Conservation (phyloP, 805 yeast genomes). For the Candida sithepensis region DNA sequence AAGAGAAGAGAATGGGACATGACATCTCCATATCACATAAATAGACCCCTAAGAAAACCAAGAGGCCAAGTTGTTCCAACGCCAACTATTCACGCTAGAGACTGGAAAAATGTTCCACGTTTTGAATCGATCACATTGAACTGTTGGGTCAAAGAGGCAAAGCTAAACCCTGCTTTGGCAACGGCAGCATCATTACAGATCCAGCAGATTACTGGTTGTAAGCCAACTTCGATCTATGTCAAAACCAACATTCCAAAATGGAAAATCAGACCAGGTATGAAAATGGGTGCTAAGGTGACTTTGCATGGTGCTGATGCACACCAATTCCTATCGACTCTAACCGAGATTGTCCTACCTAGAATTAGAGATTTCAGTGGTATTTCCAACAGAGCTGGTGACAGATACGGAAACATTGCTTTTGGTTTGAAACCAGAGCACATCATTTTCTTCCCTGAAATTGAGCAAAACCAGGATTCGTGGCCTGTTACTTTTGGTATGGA, state of each 20-base stretch:
- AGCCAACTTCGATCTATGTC: slow-evolving; percentile 70
- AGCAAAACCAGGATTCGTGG: slow-evolving; percentile 85
- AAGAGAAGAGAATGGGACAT: slow-evolving; percentile 85
- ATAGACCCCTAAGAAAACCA: slow-evolving; percentile 76
- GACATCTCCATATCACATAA: slow-evolving; percentile 81
- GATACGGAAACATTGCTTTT: slow-evolving; percentile 78
- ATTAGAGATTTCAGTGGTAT: slow-evolving; percentile 84
- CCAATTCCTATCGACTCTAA: slow-evolving; percentile 80
- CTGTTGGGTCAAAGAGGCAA: slow-evolving; percentile 72
- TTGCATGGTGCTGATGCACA: slow-evolving; percentile 77
- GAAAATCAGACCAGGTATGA: slow-evolving; percentile 83
- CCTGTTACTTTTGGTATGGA: slow-evolving; percentile 84
- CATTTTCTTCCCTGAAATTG: slow-evolving; percentile 88
- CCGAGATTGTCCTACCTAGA: slow-evolving; percentile 91
- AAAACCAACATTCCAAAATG: slow-evolving; percentile 79
- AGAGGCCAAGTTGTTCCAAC: slow-evolving; percentile 70
- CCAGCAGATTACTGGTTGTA: slow-evolving; percentile 91
- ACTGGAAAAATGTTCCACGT: slow-evolving; percentile 67
- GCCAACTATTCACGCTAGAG: slow-evolving; percentile 67
- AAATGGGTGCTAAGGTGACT: slow-evolving; percentile 84
- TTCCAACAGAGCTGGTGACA: slow-evolving; percentile 74
- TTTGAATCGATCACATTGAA: slow-evolving; percentile 67
- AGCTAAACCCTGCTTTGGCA: slow-evolving; percentile 65
- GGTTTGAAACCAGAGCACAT: slow-evolving; percentile 78
- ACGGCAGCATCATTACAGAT: slow-evolving; percentile 74